phyloP scores from a whole-genome alignment of 176 grass and related monocot species.

The Rhynchospora pubera region DNA sequence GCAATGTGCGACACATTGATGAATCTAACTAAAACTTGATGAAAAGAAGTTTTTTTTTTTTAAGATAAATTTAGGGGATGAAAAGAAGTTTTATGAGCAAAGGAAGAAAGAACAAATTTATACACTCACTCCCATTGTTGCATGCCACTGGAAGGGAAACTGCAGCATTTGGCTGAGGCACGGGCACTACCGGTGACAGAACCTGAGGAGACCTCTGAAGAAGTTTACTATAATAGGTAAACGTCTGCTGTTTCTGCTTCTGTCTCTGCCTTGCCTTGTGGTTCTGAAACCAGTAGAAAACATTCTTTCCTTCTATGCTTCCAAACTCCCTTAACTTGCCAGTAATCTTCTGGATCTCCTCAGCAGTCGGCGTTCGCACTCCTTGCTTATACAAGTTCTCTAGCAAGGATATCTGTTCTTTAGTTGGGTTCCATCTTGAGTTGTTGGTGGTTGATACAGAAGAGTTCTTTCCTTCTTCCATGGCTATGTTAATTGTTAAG shows the following conservation, averaged over 20 bases:
- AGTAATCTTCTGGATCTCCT: slow-evolving; percentile 80
- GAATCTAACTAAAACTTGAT: background rate
- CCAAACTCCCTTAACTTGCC: slow-evolving; percentile 52
- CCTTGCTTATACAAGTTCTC: slow-evolving; percentile 69
- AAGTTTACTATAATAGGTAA: slow-evolving; percentile 57
- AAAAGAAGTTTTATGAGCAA: background rate
- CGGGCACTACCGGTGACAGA: background rate
- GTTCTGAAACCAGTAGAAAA: slow-evolving; percentile 59
- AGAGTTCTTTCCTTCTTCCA: slow-evolving; percentile 30
- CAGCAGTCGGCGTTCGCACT: slow-evolving; percentile 49
- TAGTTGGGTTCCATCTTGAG: slow-evolving; percentile 65
- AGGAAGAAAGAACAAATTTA: background rate
- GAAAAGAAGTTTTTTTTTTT: too few species aligned
- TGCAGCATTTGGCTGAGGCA: background rate
- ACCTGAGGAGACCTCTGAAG: slow-evolving; percentile 37
- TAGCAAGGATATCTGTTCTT: slow-evolving; percentile 70
- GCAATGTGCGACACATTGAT: too few species aligned
- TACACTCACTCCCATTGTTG: slow-evolving; percentile 14
- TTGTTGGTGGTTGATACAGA: background rate
- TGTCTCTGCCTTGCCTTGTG: slow-evolving; percentile 58
- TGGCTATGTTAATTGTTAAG: background rate
- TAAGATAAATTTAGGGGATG: too few species aligned
- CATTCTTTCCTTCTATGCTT: slow-evolving; percentile 49
- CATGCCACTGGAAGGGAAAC: slow-evolving; percentile 4
- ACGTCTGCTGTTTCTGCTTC: slow-evolving; percentile 68